phyloP scores from a whole-genome alignment of 2,329 filamentous ascomycete species.

The Colletotrichum gloeosporioides region DNA sequence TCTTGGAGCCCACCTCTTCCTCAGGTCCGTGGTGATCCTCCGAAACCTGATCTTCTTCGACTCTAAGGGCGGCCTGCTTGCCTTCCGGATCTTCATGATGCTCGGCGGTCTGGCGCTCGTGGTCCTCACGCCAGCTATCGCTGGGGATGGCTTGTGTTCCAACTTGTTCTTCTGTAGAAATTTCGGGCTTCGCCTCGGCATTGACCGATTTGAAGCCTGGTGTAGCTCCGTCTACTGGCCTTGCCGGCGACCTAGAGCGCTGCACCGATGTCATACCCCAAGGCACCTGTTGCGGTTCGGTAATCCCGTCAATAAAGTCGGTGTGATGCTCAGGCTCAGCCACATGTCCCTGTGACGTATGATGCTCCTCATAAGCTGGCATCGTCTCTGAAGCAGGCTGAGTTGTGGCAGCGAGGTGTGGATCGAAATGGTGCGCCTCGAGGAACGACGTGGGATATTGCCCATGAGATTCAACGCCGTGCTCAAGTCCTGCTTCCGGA shows the following conservation, averaged over 20 bases:
- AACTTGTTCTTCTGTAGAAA: neutral
- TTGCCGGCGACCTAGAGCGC: neutral
- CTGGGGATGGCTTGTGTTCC: neutral
- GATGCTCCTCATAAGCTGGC: neutral
- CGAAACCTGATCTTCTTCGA: constrained; percentile 1
- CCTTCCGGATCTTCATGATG: neutral
- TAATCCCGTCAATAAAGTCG: constrained; percentile 6
- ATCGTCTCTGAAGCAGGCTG: neutral
- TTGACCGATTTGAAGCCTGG: neutral
- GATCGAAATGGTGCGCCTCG: constrained; percentile 1
- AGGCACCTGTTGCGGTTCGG: constrained; percentile 11
- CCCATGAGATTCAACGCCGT: neutral
- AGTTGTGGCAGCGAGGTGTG: neutral
- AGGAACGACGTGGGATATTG: constrained; percentile 11
- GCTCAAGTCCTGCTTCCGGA: constrained; percentile 7
- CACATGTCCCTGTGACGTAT: neutral
- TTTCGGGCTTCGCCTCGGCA: neutral
- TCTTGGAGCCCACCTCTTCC: neutral
- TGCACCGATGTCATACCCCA: constrained; percentile 19
- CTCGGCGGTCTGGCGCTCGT: neutral
- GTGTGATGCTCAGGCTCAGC: neutral
- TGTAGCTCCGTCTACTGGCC: neutral
- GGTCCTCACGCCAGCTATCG: neutral
- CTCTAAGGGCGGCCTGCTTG: neutral
- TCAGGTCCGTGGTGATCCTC: constrained; percentile 9